These are phyloP conservation scores for Stipa capillata DNA, from an alignment of 176 grass and related monocot genomes.

Conservation along the genomic window DNA sequence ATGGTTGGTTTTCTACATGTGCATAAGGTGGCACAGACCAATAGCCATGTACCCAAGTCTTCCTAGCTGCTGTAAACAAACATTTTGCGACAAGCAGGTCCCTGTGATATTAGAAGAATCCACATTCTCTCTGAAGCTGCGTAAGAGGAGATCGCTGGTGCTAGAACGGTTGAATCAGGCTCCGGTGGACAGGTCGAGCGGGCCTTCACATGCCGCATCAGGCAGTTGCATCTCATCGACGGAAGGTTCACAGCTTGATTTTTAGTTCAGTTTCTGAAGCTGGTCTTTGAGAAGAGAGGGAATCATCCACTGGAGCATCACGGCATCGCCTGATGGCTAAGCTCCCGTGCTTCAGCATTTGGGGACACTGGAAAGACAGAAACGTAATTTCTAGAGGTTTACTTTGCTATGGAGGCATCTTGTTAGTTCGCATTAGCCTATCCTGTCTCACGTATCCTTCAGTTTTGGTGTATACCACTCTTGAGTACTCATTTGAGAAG, in stretches of 20 bases:
- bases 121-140: slow-evolving; percentile 74
- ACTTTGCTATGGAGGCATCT: neutral
- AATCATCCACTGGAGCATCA: neutral
- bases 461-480: neutral
- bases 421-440: neutral
- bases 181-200: slow-evolving; percentile 77
- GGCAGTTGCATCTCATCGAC: slow-evolving; percentile 55
- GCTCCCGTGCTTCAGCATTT: neutral
- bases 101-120: slow-evolving; percentile 81
- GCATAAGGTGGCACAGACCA: slow-evolving; percentile 79
- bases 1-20: slow-evolving; percentile 94
- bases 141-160: slow-evolving; percentile 62
- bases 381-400: neutral
- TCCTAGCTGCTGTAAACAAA: neutral
- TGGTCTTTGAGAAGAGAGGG: neutral
- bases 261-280: slow-evolving; percentile 6
- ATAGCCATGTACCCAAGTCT: slow-evolving; percentile 59
- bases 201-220: slow-evolving; percentile 44
- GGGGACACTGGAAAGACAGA: neutral
- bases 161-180: slow-evolving; percentile 87
- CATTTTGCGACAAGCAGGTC: slow-evolving; percentile 32
- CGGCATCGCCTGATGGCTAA: neutral
- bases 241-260: slow-evolving; percentile 67
- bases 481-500: neutral
- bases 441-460: neutral